Conservation (phyloP, 1,284 basidiomycete genomes). For the Moniliophthora roreri region DNA sequence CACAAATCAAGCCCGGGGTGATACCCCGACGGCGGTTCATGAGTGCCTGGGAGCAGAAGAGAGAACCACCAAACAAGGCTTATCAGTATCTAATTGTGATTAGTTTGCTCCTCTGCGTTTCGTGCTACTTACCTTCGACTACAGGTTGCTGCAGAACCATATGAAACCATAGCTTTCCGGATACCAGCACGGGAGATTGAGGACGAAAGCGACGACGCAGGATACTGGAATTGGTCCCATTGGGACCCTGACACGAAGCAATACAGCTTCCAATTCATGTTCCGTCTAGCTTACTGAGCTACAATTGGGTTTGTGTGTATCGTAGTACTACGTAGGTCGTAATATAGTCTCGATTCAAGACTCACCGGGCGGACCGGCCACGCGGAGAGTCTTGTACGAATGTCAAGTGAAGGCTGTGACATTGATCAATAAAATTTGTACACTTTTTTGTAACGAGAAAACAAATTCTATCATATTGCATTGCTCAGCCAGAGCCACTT, state of each 20-base stretch:
- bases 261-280: conserved; percentile 95
- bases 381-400: no score
- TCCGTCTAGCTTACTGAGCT: conserved; percentile 62
- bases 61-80: conserved; percentile 92
- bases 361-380: no score
- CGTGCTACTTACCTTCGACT: conserved; percentile 14
- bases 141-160: conserved; percentile 97
- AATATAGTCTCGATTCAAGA: no score
- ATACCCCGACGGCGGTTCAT: conserved; percentile 91
- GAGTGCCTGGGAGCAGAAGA: conserved; percentile 98
- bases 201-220: conserved; percentile 87
- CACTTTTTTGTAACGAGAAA: no score
- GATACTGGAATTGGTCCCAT: conserved; percentile 94
- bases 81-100: conserved; percentile 96
- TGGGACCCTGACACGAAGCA: conserved; percentile 98
- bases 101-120: conserved; percentile 21
- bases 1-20: conserved; percentile 89
- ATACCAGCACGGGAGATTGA: conserved; percentile 98
- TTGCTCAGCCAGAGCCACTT: no score
- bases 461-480: no score
- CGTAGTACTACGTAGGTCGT: conserved; percentile 3
- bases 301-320: conserved; percentile 9
- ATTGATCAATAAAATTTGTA: no score
- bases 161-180: conserved; percentile 98
- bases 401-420: no score